phyloP scores from a whole-genome alignment of 1,284 basidiomycete species.

The Pseudozyma flocculosa region DNA sequence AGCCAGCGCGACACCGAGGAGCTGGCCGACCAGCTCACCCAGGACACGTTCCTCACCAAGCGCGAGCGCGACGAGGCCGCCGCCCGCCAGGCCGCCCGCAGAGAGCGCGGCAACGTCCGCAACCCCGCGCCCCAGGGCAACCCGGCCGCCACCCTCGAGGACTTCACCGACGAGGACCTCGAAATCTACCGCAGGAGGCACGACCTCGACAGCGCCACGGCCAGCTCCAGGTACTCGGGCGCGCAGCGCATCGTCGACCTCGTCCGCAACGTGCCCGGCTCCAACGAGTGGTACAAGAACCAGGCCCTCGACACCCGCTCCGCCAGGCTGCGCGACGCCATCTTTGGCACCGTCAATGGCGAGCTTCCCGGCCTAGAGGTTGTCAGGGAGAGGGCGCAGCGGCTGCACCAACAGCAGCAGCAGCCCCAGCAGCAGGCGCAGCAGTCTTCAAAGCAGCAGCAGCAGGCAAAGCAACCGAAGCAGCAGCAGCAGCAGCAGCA shows the following conservation, averaged over 20 bases:
- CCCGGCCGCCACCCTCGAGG: slow-evolving; percentile 4
- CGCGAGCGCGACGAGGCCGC: slow-evolving; percentile 23
- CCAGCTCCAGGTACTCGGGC: slow-evolving; percentile 36
- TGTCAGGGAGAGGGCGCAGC: slow-evolving; percentile 50
- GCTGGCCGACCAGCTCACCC: slow-evolving; percentile 27
- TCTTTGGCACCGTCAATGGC: slow-evolving; percentile 55
- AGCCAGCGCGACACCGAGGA: slow-evolving; percentile 7
- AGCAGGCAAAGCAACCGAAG: too few relatives aligned
- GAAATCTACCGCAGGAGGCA: slow-evolving; percentile 34
- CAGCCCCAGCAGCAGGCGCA: too few relatives aligned
- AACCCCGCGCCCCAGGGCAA: not conserved
- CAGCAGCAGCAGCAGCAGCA: too few relatives aligned
- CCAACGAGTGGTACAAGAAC: slow-evolving; percentile 35
- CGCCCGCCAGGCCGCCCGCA: not conserved
- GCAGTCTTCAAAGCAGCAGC: too few relatives aligned
- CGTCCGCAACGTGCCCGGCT: slow-evolving; percentile 25
- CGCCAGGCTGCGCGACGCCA: slow-evolving; percentile 53
- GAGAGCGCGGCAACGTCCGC: too few relatives aligned
- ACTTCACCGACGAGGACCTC: slow-evolving; percentile 33
- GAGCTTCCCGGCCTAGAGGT: slow-evolving; percentile 53
- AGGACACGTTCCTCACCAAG: slow-evolving; percentile 28
- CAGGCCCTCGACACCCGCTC: slow-evolving; percentile 34
- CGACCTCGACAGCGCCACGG: slow-evolving; percentile 18
- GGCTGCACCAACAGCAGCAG: too few relatives aligned
- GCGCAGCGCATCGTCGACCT: slow-evolving; percentile 28